Conservation (phyloP, 495 filamentous ascomycete species). For the Sporormia fimetaria region DNA sequence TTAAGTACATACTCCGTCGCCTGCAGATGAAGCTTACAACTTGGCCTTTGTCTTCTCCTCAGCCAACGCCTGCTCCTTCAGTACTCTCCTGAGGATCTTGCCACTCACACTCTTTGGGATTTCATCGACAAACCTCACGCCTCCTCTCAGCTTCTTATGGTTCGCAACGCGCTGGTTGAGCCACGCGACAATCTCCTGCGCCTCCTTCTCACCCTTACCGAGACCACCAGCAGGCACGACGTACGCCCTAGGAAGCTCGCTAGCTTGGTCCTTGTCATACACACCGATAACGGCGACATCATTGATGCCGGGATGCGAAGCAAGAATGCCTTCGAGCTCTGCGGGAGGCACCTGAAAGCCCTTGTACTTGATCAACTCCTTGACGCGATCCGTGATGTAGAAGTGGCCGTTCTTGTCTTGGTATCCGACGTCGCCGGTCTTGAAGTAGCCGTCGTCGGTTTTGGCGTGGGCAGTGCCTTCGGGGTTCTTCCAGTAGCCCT, state of each 20-base stretch:
- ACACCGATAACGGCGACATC: conserved; percentile 36
- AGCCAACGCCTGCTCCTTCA: conserved; percentile 20
- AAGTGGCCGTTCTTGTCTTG: conserved; percentile 48
- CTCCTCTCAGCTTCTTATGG: conserved; percentile 27
- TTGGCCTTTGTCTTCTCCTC: conserved; percentile 24
- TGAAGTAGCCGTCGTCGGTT: conserved; percentile 66
- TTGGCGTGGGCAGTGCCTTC: conserved; percentile 53
- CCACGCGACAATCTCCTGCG: conserved; percentile 30
- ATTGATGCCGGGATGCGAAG: conserved; percentile 25
- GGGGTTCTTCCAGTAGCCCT: conserved; percentile 62
- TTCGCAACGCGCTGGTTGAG: conserved; percentile 29
- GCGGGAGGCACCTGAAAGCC: conserved; percentile 36
- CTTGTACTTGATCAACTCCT: conserved; percentile 48
- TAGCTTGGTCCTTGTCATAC: conserved; percentile 30
- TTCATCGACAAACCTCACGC: conserved; percentile 27
- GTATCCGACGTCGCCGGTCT: conserved; percentile 63
- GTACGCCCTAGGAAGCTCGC: conserved; percentile 34
- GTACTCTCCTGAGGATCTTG: conserved; percentile 27
- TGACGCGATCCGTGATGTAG: conserved; percentile 42
- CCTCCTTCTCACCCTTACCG: conserved; percentile 20
- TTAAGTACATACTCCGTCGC: no score
- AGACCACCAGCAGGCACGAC: conserved; percentile 27
- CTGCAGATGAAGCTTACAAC: no score
- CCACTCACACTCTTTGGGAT: conserved; percentile 26
- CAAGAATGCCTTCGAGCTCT: conserved; percentile 33